A percentile compares a stretch with the other conserved stretches of the same genome.
Evolutionary conservation across 2,329 filamentous ascomycete genomes (phyloP).

Genomic region (Huntiella bhutanensis): DNA sequence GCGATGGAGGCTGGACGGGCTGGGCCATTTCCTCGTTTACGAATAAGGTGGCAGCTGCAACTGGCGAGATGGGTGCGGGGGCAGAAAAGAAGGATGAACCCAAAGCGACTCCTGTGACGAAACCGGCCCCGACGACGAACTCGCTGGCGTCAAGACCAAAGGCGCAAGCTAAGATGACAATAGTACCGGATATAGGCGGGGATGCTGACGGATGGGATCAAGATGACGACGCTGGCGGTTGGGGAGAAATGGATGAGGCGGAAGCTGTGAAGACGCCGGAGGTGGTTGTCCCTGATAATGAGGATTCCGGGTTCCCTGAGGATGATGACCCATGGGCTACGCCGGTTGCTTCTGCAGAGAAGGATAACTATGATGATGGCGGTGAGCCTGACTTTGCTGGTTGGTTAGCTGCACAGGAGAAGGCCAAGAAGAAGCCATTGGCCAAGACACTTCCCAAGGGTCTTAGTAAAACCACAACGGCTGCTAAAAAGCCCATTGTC

Average conservation of each 20-base stretch:
- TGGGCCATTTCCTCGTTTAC: constrained; percentile 99
- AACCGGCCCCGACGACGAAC: neutral
- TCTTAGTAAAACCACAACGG: constrained; percentile 36
- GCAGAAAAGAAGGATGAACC: constrained; percentile 18
- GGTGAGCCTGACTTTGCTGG: constrained; percentile 90
- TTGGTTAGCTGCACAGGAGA: constrained; percentile 72
- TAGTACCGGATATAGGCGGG: neutral
- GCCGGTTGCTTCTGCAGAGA: constrained; percentile 13
- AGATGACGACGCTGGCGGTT: constrained; percentile 49
- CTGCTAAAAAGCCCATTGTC: constrained; percentile 15
- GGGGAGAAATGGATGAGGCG: constrained; percentile 50
- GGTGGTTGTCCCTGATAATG: constrained; percentile 11
- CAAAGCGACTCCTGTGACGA: neutral
- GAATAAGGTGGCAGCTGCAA: constrained; percentile 70
- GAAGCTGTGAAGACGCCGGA: constrained; percentile 21
- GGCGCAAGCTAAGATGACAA: too few relatives aligned
- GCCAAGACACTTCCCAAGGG: constrained; percentile 66
- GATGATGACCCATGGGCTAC: constrained; percentile 22
- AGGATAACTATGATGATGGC: constrained; percentile 36
- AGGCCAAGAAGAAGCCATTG: constrained; percentile 31
- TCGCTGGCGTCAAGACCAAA: constrained; percentile 13
- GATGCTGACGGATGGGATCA: constrained; percentile 24
- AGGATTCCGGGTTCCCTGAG: constrained; percentile 17
- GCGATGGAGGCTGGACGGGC: constrained; percentile 48
- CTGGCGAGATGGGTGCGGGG: constrained; percentile 61